Percentiles rank a stretch among this genome's conserved stretches.
phyloP scores from a whole-genome alignment of 306 rosid genomes.

The Trifolium pratense region DNA sequence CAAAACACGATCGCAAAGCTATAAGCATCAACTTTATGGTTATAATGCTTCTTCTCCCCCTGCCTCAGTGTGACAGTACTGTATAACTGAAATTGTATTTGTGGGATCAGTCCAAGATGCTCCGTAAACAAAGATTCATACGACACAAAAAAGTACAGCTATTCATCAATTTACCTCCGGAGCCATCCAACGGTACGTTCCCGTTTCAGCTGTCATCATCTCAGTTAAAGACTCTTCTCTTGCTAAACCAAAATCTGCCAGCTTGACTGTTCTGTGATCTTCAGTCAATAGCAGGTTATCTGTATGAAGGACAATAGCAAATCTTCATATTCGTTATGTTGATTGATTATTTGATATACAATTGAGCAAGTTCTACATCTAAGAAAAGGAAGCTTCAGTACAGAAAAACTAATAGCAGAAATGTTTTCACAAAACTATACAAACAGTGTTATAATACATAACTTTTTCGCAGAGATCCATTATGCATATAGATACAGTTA shows the following conservation, averaged over 20 bases:
- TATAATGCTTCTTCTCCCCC: slow-evolving; percentile 97
- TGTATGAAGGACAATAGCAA: slow-evolving; percentile 47
- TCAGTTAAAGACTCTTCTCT: slow-evolving; percentile 94
- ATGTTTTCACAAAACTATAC: background rate
- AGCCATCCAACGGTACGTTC: slow-evolving; percentile 99
- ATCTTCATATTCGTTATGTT: slow-evolving; percentile 35
- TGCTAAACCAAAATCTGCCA: slow-evolving; percentile 96
- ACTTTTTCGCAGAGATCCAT: background rate
- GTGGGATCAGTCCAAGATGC: slow-evolving; percentile 22
- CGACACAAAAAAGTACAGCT: slow-evolving; percentile 22
- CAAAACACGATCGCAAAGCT: slow-evolving; percentile 94
- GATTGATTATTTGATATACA: slow-evolving; percentile 14
- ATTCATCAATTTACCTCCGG: slow-evolving; percentile 73
- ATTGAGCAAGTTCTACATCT: slow-evolving; percentile 1
- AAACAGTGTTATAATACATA: background rate
- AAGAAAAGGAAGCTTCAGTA: slow-evolving; percentile 15
- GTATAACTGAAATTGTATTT: slow-evolving; percentile 66
- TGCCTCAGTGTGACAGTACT: slow-evolving; percentile 95
- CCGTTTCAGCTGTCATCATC: slow-evolving; percentile 98
- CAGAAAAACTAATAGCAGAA: slow-evolving; percentile 18
- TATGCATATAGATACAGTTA: background rate
- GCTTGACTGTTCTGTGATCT: slow-evolving; percentile 78
- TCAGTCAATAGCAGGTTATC: slow-evolving; percentile 86
- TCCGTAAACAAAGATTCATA: slow-evolving; percentile 16
- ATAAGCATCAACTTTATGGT: slow-evolving; percentile 94